Evolutionary conservation across 306 rosid genomes (phyloP).

Genomic region (Boehmeria nivea): DNA sequence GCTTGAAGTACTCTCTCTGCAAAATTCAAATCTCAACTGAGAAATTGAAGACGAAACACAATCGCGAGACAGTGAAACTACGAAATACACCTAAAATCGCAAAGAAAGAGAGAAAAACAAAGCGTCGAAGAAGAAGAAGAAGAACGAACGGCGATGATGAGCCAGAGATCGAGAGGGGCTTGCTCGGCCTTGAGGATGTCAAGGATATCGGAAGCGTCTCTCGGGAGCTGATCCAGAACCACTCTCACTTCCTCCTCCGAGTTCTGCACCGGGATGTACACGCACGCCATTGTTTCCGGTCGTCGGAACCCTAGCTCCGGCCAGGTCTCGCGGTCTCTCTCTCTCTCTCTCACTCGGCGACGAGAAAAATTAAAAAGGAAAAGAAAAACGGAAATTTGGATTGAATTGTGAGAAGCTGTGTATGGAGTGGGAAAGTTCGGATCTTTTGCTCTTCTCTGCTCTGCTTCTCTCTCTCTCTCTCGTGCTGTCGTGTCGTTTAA

Average conservation of each 20-base stretch:
- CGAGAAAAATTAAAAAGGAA: no score
- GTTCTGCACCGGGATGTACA: constrained; percentile 95
- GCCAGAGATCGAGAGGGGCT: constrained; percentile 99
- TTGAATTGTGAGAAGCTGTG: not conserved
- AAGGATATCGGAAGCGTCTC: constrained; percentile 88
- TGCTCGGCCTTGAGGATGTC: constrained; percentile 98
- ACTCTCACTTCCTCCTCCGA: constrained; percentile 99
- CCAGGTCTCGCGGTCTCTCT: not conserved
- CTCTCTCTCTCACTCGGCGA: not conserved
- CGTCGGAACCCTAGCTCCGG: constrained; percentile 35
- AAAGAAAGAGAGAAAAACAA: not conserved
- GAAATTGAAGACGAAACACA: not conserved
- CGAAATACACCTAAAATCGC: not conserved
- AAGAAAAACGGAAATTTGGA: not conserved
- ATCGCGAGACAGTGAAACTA: not conserved
- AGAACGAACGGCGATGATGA: constrained; percentile 75
- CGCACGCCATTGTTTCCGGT: constrained; percentile 57
- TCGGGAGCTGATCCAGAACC: constrained; percentile 86
- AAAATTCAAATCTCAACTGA: not conserved
- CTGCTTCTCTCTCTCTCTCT: no score
- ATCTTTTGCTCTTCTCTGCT: not conserved
- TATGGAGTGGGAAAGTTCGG: not conserved
- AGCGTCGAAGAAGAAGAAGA: not conserved
- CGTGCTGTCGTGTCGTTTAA: no score
- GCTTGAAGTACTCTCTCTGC: constrained; percentile 98